Base-by-base conservation (phyloP, 768 basidiomycete species). In the Rhizopogon rudus region DNA sequence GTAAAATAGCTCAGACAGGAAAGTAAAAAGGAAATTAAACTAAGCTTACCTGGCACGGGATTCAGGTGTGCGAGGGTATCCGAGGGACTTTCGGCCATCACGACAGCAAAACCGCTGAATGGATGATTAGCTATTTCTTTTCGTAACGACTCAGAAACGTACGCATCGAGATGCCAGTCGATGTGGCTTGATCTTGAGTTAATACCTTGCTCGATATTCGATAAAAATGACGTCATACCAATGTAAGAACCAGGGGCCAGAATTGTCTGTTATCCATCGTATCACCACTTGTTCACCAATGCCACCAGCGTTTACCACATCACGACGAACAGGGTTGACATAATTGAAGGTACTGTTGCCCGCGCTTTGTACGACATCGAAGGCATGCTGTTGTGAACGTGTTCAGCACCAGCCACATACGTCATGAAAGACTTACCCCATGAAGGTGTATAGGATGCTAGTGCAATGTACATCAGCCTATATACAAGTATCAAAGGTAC, bases 191-290 rank as follows among this genome's bases (percentile, higher is more conserved):
- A 3, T 40, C 10, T 12, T 20, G 31, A 12, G 35, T 16, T 6
- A 64, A 14, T 17, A 29, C 14, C 20, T 13, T 9, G 10, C 35
- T 37, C 3, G 10, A 17, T 6, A 35, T n/a, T 6, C 2, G 39
- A 25, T 5, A n/a, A n/a, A 14, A 39, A 2, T 31, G 43, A 17
- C 20, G 12, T 14, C 61, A 40, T 50, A 61, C 63, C 58, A 61
- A 44, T 61, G 77, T 37, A 78, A 56, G 59, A 77, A 70, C 79
- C 82, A 84, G 12, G 80, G 76, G 6, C 86, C 86, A 1, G 83
- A 70, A 63, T 87, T 87, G 60, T 87, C 81, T 3, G 84, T 84
- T 22, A 71, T 67, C 66, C 80, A 86, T 48, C 84, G 77, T 39
- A 87, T 68, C 7, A 77, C 74, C 43, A 79, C 74, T 62, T 76